Evolutionary conservation across 371 early-diverging fungal genomes (phyloP).

Genomic region (Thermomucor indicae-seudaticae): DNA sequence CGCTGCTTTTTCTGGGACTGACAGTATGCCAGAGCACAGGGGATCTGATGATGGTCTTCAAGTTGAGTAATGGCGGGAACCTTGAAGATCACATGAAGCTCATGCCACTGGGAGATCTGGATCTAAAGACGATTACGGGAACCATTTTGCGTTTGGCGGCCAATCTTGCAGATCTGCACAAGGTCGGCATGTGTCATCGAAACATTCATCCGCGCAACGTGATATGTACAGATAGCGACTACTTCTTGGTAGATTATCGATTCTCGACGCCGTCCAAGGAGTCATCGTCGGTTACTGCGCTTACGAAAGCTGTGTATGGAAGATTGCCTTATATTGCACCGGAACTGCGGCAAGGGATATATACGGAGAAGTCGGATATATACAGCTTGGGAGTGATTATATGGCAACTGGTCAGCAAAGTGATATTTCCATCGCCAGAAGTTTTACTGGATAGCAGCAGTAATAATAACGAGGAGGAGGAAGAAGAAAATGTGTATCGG

Average conservation of each 20-base stretch:
- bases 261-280: slow-evolving; percentile 39
- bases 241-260: slow-evolving; percentile 47
- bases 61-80: slow-evolving; percentile 40
- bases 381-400: slow-evolving; percentile 42
- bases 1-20: slow-evolving; percentile 39
- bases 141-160: slow-evolving; percentile 38
- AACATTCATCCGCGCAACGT: slow-evolving; percentile 44
- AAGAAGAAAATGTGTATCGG: slow-evolving; percentile 32
- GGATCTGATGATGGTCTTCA: slow-evolving; percentile 52
- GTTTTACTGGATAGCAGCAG: slow-evolving; percentile 14
- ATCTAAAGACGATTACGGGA: slow-evolving; percentile 41
- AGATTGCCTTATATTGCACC: slow-evolving; percentile 47
- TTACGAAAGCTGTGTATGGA: slow-evolving; percentile 45
- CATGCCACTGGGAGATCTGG: slow-evolving; percentile 38
- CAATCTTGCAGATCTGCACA: slow-evolving; percentile 37
- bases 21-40: slow-evolving; percentile 48
- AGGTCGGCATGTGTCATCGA: slow-evolving; percentile 42
- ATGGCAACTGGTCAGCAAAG: slow-evolving; percentile 49
- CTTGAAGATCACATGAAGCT: slow-evolving; percentile 45
- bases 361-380: slow-evolving; percentile 46
- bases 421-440: slow-evolving; percentile 45
- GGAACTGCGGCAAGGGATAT: slow-evolving; percentile 38
- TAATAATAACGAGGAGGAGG: not conserved
- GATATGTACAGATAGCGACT: slow-evolving; percentile 42
- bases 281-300: slow-evolving; percentile 35